Evolutionary conservation across 148 eudicot genomes (phyloP).

Genomic region (Chenopodium berlandieri): DNA sequence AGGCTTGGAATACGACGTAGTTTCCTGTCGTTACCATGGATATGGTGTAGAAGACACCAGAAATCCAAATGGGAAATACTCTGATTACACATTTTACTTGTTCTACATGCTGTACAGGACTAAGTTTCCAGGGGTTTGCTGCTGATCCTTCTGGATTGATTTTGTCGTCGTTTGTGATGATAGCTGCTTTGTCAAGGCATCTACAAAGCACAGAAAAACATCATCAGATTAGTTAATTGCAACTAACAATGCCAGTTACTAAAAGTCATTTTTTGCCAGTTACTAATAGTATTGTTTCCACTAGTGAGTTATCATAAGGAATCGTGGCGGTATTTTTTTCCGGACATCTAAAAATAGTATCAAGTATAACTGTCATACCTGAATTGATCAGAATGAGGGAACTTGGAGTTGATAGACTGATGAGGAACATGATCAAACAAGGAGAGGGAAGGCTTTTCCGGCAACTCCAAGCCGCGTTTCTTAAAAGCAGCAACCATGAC

Average conservation of each 20-base stretch:
- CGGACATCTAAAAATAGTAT: neutral
- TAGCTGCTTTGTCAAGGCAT: constrained; percentile 60
- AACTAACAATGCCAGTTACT: too few relatives aligned
- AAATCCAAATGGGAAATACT: constrained; percentile 62
- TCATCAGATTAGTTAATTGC: neutral
- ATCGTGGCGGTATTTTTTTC: too few relatives aligned
- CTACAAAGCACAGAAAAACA: constrained; percentile 16
- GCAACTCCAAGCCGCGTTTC: constrained; percentile 42
- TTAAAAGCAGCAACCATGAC: constrained; percentile 43
- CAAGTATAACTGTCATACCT: constrained; percentile 27
- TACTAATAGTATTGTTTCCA: too few relatives aligned
- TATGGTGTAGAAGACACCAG: constrained; percentile 43
- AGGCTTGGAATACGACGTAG: constrained; percentile 62
- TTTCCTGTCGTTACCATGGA: constrained; percentile 31
- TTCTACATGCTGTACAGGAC: constrained; percentile 61
- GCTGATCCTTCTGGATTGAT: constrained; percentile 53
- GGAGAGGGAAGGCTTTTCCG: constrained; percentile 16
- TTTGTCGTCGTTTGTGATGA: constrained; percentile 43
- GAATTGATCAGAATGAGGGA: constrained; percentile 53
- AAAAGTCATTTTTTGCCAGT: too few relatives aligned
- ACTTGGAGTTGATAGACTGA: constrained; percentile 36
- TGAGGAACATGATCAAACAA: constrained; percentile 31
- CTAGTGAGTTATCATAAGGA: too few relatives aligned
- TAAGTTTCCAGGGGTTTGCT: constrained; percentile 53
- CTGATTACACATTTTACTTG: constrained; percentile 58